phyloP scores from a whole-genome alignment of 139 green algal species.

The Pleodorina starrii region DNA sequence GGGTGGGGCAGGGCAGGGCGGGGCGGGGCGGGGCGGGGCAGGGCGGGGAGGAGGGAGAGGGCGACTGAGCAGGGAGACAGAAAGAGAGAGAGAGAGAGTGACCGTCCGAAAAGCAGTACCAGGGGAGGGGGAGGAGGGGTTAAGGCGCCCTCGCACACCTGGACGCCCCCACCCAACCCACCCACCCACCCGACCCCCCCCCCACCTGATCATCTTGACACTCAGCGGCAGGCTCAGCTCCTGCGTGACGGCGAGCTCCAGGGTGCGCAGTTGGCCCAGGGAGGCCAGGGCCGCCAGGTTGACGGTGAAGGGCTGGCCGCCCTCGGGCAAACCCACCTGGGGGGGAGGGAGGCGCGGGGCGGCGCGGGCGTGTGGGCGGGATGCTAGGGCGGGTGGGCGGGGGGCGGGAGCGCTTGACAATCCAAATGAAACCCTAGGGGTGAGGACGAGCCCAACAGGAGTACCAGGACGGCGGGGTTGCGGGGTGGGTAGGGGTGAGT shows the following conservation, averaged over 20 bases:
- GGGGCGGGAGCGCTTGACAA: no score
- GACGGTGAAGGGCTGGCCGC: constrained; percentile 19
- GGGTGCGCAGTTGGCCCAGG: neutral
- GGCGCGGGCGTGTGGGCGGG: no score
- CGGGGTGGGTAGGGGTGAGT: no score
- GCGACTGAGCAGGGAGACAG: neutral
- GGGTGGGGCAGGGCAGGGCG: neutral
- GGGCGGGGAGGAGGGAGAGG: neutral
- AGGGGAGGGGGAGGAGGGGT: neutral
- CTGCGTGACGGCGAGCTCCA: constrained; percentile 40
- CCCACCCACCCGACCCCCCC: neutral
- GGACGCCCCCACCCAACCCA: neutral
- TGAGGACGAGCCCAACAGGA: no score
- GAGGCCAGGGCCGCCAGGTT: neutral
- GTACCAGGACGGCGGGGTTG: no score
- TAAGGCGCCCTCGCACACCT: no score
- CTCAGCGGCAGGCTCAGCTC: constrained; percentile 35
- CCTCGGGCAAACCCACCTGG: constrained; percentile 24
- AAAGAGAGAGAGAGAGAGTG: neutral
- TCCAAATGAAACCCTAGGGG: no score
- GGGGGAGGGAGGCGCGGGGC: neutral
- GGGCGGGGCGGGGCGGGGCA: neutral
- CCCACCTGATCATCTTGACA: constrained; percentile 4
- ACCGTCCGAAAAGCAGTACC: neutral
- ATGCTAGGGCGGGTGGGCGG: no score